phyloP scores from a whole-genome alignment of 2,329 filamentous ascomycete genomes.

The Dissoconium aciculare region DNA sequence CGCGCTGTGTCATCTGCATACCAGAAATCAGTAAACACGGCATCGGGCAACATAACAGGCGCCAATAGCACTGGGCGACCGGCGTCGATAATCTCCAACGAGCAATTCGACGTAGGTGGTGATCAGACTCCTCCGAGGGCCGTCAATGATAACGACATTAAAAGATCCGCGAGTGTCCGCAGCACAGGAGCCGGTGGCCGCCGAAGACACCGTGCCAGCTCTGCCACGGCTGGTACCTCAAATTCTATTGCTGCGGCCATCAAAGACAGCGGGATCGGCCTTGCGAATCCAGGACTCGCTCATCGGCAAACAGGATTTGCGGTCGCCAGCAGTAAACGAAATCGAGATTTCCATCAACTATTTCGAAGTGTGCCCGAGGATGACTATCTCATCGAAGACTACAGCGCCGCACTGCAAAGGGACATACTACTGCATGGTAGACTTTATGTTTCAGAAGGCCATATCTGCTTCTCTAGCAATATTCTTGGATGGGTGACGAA shows the following conservation, averaged over 20 bases:
- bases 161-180: slow-evolving; percentile 37
- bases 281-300: slow-evolving; percentile 50
- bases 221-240: slow-evolving; percentile 47
- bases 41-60: slow-evolving; percentile 17
- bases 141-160: slow-evolving; percentile 37
- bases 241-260: slow-evolving; percentile 59
- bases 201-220: slow-evolving; percentile 68
- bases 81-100: slow-evolving; percentile 27
- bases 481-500: slow-evolving; percentile 98
- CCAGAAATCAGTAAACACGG: slow-evolving; percentile 25
- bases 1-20: slow-evolving; percentile 49
- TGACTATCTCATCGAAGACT: slow-evolving; percentile 95
- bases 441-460: slow-evolving; percentile 90
- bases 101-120: slow-evolving; percentile 27
- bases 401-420: slow-evolving; percentile 87
- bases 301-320: slow-evolving; percentile 87
- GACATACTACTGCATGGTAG: slow-evolving; percentile 91
- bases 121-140: slow-evolving; percentile 55
- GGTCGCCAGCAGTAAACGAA: slow-evolving; percentile 88
- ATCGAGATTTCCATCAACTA: slow-evolving; percentile 81
- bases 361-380: slow-evolving; percentile 97
- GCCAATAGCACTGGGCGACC: slow-evolving; percentile 26
- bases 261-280: slow-evolving; percentile 51
- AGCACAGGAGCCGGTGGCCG: slow-evolving; percentile 37
- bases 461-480: slow-evolving; percentile 97